Conservation (phyloP, 2,329 filamentous ascomycete species). For the Trichoderma sp. region DNA sequence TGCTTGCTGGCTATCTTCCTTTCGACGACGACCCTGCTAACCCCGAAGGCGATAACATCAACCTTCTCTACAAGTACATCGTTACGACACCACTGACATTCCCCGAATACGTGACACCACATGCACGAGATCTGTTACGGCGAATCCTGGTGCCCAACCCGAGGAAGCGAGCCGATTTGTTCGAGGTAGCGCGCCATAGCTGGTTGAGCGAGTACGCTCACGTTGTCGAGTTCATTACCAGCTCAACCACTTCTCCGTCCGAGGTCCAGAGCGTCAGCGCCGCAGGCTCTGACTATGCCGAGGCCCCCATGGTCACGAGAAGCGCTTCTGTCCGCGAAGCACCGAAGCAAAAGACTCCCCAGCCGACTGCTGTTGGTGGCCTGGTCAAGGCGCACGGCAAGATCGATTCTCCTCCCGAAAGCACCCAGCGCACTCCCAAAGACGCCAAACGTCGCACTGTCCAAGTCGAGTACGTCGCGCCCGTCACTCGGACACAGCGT, state of each 20-base stretch:
- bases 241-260: slow-evolving; percentile 82
- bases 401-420: slow-evolving; percentile 68
- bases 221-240: slow-evolving; percentile 95
- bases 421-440: slow-evolving; percentile 65
- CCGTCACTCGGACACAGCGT: slow-evolving; percentile 80
- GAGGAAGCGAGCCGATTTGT: slow-evolving; percentile 90
- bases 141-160: slow-evolving; percentile 95
- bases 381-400: slow-evolving; percentile 74
- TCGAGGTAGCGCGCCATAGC: slow-evolving; percentile 96
- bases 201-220: slow-evolving; percentile 98
- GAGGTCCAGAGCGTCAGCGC: slow-evolving; percentile 84
- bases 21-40: slow-evolving; percentile 99
- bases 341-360: slow-evolving; percentile 65
- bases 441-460: slow-evolving; percentile 93
- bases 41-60: slow-evolving; percentile 98
- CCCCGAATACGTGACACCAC: slow-evolving; percentile 97
- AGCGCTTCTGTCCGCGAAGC: slow-evolving; percentile 93
- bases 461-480: slow-evolving; percentile 96
- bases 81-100: slow-evolving; percentile 96
- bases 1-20: slow-evolving; percentile 95
- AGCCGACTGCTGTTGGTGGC: slow-evolving; percentile 60
- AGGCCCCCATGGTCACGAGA: slow-evolving; percentile 70
- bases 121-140: slow-evolving; percentile 88
- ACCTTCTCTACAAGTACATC: slow-evolving; percentile 98
- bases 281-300: slow-evolving; percentile 56